These are phyloP conservation scores for Coemansia sp. DNA, from an alignment of 192 early-diverging fungal species.

Conservation along the genomic window DNA sequence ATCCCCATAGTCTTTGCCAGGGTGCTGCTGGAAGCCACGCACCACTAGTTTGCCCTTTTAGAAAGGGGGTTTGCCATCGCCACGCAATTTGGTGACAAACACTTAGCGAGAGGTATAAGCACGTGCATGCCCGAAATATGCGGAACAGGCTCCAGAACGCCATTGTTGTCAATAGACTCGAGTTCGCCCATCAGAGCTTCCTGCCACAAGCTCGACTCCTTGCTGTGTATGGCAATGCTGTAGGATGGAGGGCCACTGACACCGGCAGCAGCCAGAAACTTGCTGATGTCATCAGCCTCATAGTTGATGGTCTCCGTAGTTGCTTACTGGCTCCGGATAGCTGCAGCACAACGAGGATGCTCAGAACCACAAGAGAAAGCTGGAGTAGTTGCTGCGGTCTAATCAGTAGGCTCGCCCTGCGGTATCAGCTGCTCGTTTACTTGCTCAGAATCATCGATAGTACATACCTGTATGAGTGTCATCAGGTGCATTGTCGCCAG, in stretches of 20 bases:
- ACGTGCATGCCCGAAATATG: neutral
- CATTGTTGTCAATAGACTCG: slow-evolving; percentile 10
- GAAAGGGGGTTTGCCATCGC: neutral
- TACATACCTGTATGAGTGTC: neutral
- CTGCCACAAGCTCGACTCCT: neutral
- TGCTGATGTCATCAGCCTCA: neutral
- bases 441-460: neutral
- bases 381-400: neutral
- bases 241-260: neutral
- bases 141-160: neutral
- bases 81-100: neutral
- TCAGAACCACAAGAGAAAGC: neutral
- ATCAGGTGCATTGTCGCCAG: neutral
- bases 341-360: neutral
- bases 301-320: neutral
- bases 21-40: slow-evolving; percentile 1
- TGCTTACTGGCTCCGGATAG: neutral
- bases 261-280: neutral
- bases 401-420: neutral
- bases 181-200: neutral
- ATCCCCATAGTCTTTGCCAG: neutral
- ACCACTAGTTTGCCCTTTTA: slow-evolving; percentile 4
- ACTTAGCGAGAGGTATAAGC: neutral
- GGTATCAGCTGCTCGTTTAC: neutral
- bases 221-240: neutral